Conservation (phyloP, 345 rosid species). For the Dipteronia dyeriana region DNA sequence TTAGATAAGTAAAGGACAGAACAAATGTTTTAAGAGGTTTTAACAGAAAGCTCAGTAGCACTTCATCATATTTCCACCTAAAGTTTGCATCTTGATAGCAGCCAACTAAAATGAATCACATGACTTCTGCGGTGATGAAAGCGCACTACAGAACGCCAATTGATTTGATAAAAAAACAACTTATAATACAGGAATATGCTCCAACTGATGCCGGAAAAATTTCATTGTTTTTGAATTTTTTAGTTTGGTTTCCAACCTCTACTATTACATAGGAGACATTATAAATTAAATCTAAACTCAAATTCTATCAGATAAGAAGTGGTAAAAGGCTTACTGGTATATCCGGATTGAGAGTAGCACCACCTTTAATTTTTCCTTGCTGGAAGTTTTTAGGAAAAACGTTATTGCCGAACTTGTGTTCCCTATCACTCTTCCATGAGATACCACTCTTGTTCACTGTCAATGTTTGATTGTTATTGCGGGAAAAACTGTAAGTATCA, state of each 20-base stretch:
- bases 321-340: slow-evolving; percentile 60
- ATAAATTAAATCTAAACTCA: neutral
- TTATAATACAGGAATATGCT: neutral
- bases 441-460: slow-evolving; percentile 66
- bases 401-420: slow-evolving; percentile 79
- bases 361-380: slow-evolving; percentile 64
- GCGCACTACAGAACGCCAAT: neutral
- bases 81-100: neutral
- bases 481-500: slow-evolving; percentile 70
- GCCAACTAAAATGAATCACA: neutral
- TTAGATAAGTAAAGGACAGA: neutral
- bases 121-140: neutral
- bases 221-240: neutral
- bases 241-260: neutral
- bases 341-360: slow-evolving; percentile 40
- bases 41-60: slow-evolving; percentile 6
- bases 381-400: slow-evolving; percentile 88
- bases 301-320: neutral
- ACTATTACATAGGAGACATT: neutral
- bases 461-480: slow-evolving; percentile 37
- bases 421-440: slow-evolving; percentile 97
- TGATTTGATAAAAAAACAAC: slow-evolving; percentile 5
- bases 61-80: neutral
- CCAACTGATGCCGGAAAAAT: too few relatives aligned
- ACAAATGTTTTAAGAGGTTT: neutral